A percentile compares a stretch with the other conserved stretches of the same genome.
phyloP scores from a whole-genome alignment of 1,284 basidiomycete genomes.

The Tylopilus orsonianus region DNA sequence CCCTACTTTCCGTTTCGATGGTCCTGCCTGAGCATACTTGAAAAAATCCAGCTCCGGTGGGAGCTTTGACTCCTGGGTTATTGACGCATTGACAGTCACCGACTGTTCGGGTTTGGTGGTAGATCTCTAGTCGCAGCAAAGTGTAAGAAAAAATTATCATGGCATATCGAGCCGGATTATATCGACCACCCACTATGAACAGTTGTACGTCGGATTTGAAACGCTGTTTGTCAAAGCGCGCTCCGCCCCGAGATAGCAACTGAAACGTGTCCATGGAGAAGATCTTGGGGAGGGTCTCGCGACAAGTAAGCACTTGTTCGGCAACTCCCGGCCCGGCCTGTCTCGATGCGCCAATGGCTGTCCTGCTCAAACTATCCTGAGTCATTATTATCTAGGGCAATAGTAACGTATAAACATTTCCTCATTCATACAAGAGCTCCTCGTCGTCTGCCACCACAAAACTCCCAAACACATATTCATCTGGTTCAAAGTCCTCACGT shows the following conservation, averaged over 20 bases:
- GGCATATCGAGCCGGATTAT: not conserved
- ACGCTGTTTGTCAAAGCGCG: conserved; percentile 74
- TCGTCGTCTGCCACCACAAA: conserved; percentile 77
- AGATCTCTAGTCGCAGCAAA: conserved; percentile 29
- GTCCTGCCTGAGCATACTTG: conserved; percentile 68
- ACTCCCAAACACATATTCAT: conserved; percentile 70
- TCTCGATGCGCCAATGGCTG: no score
- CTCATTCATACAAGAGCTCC: conserved; percentile 39
- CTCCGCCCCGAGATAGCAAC: conserved; percentile 74
- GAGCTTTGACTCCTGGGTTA: conserved; percentile 46
- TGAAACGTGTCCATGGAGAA: conserved; percentile 70
- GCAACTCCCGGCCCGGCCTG: not conserved
- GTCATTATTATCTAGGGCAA: not conserved
- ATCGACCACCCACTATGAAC: conserved; percentile 54
- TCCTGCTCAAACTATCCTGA: not conserved
- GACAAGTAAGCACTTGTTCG: not conserved
- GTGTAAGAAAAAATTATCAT: conserved; percentile 17
- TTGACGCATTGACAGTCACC: conserved; percentile 11
- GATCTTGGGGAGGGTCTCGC: not conserved
- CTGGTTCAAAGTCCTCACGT: conserved; percentile 44
- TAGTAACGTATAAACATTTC: conserved; percentile 4
- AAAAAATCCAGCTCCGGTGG: conserved; percentile 88
- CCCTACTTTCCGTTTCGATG: conserved; percentile 47
- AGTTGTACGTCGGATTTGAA: conserved; percentile 74
- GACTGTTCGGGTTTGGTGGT: conserved; percentile 20